A percentile compares a stretch with the other conserved stretches of the same genome.
Evolutionary conservation across 179 eudicot species (phyloP).

Genomic region (Silene noctiflora): DNA sequence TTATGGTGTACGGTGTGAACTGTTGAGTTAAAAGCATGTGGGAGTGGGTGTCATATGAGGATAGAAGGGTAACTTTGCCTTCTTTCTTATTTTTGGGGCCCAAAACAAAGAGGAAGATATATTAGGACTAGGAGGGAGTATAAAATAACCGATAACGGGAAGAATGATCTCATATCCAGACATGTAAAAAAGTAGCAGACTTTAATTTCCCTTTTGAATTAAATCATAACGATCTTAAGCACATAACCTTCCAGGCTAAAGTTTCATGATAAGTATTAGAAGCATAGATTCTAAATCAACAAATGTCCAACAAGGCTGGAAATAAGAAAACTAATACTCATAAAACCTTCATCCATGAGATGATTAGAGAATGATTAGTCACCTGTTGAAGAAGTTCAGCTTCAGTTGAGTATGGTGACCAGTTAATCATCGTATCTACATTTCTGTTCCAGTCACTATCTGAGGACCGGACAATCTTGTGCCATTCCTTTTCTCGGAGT

Average conservation of each 20-base stretch:
- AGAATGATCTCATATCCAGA: not conserved
- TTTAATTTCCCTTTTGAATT: not conserved
- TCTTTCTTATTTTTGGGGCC: no score
- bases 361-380: slow-evolving; percentile 15
- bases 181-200: not conserved
- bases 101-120: no score
- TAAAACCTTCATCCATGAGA: not conserved
- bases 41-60: no score
- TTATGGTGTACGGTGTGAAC: no score
- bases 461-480: slow-evolving; percentile 55
- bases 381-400: slow-evolving; percentile 82
- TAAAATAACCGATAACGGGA: no score
- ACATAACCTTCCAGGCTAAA: not conserved
- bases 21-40: no score
- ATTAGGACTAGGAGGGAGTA: no score
- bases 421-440: slow-evolving; percentile 57
- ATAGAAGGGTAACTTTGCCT: no score
- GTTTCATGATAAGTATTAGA: no score
- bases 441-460: slow-evolving; percentile 66
- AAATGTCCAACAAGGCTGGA: not conserved
- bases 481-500: slow-evolving; percentile 48
- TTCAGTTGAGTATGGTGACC: slow-evolving; percentile 93
- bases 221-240: not conserved
- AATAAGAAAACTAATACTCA: not conserved
- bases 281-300: not conserved